phyloP scores from a whole-genome alignment of 2,329 filamentous ascomycete species.

The Grosmannia huntii region DNA sequence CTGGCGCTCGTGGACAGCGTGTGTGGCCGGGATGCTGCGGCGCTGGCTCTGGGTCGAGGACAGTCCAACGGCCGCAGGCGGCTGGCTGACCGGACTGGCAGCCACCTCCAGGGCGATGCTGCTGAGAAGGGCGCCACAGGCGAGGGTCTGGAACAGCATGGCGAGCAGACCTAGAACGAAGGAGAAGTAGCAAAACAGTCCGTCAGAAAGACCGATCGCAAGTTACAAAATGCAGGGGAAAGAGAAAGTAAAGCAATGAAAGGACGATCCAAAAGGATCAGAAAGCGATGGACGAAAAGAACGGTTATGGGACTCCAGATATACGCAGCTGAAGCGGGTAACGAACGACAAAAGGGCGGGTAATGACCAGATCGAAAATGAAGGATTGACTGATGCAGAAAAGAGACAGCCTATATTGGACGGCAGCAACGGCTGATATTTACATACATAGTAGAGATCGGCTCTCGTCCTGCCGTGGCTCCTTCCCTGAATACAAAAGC shows the following conservation, averaged over 20 bases:
- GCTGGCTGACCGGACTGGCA: neutral
- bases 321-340: neutral
- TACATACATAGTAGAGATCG: neutral
- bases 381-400: neutral
- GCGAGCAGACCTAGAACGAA: neutral
- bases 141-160: conserved; percentile 3
- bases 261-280: neutral
- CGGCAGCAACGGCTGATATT: neutral
- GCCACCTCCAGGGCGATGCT: conserved; percentile 3
- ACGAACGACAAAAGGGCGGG: neutral
- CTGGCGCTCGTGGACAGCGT: conserved; percentile 21
- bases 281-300: neutral
- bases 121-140: conserved; percentile 1
- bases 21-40: conserved; percentile 10
- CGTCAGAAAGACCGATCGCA: neutral
- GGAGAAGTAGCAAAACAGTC: neutral
- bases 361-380: neutral
- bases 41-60: neutral
- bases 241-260: neutral
- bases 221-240: neutral
- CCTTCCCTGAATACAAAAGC: neutral
- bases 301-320: neutral
- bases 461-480: neutral
- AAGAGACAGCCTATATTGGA: neutral
- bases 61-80: neutral